Evolutionary conservation across 2,329 filamentous ascomycete species (phyloP), one percentile per base, ranked within the genome.

Genomic region (Fusarium humuli): DNA sequence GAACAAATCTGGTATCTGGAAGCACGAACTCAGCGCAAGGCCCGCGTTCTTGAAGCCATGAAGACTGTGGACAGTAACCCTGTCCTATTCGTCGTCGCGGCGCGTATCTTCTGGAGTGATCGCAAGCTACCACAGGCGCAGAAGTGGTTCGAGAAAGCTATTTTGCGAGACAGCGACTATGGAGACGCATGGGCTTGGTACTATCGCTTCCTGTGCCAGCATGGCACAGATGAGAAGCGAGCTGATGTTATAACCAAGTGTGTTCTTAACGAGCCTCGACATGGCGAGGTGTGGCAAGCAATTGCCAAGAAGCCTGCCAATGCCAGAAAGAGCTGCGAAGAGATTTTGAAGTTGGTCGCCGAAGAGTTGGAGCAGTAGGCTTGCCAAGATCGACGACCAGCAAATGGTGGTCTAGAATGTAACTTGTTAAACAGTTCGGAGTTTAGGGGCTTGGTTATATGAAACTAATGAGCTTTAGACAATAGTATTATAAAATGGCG

Each of bases 101-200:
- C 94, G 8, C 90, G 96, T 22, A 97, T 98, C 72, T 98, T 99
- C 83, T 99, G 96, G 96, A 90, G 88, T 12, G 96, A 99, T 82
- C 88, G 96, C 59, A 91, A 91, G 77, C 86, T 99, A 25, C 96
- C 98, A 73, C 97, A 98, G 80, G 95, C 96, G 5, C 92, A 94
- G 80, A 94, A 89, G 70, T 99, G 96, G 96, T 99, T 99, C 79
- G 94, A 98, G 81, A 97, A 97, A 81, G 96, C 96, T 1, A 90
- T 98, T 59, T 86, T 97, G 57, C 84, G 96, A 14, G 94, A 99
- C 76, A 89, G 91, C 37, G 94, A 98, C 79, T 83, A 90, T 53
- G 96, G 96, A 53, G 97, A 99, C 82, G 92, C 90, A 13, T 99
- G 97, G 97, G 95, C 94, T 22, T 99, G 95, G 95, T 99, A 98